Conservation (phyloP, 2,329 filamentous ascomycete genomes). For the Dactylonectria macrodidyma region DNA sequence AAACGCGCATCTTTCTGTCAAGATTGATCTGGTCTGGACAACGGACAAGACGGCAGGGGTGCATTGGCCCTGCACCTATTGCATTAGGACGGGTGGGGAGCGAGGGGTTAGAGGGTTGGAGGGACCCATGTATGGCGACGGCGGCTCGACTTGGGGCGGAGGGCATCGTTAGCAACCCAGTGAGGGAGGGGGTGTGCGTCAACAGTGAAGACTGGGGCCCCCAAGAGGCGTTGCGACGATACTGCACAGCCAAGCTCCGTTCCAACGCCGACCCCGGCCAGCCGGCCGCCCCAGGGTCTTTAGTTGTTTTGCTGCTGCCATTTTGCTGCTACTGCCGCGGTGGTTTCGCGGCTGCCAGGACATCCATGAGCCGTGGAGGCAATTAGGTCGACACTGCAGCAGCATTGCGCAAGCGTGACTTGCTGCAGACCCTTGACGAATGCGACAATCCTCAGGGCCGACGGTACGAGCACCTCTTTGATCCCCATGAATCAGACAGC, state of each 20-base stretch:
- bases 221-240: slow-evolving; percentile 43
- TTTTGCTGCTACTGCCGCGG: slow-evolving; percentile 26
- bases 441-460: slow-evolving; percentile 27
- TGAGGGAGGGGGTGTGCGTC: slow-evolving; percentile 40
- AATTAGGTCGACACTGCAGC: slow-evolving; percentile 23
- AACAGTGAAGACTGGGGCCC: slow-evolving; percentile 41
- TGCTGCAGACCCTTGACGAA: slow-evolving; percentile 29
- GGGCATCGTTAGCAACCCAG: slow-evolving; percentile 45
- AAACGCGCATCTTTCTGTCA: slow-evolving; percentile 48
- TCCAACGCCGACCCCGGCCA: slow-evolving; percentile 47
- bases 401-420: slow-evolving; percentile 14
- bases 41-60: slow-evolving; percentile 48
- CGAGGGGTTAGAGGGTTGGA: slow-evolving; percentile 50
- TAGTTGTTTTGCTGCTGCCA: slow-evolving; percentile 37
- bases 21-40: slow-evolving; percentile 51
- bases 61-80: slow-evolving; percentile 47
- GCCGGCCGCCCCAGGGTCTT: slow-evolving; percentile 41
- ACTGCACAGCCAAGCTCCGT: slow-evolving; percentile 39
- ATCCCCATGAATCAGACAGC: slow-evolving; percentile 37
- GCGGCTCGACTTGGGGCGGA: slow-evolving; percentile 50
- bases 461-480: slow-evolving; percentile 38
- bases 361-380: slow-evolving; percentile 24
- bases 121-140: slow-evolving; percentile 47
- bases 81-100: slow-evolving; percentile 50
- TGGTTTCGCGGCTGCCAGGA: slow-evolving; percentile 25